Evolutionary conservation across 345 rosid genomes (phyloP).

Genomic region (Noccaea caerulescens): DNA sequence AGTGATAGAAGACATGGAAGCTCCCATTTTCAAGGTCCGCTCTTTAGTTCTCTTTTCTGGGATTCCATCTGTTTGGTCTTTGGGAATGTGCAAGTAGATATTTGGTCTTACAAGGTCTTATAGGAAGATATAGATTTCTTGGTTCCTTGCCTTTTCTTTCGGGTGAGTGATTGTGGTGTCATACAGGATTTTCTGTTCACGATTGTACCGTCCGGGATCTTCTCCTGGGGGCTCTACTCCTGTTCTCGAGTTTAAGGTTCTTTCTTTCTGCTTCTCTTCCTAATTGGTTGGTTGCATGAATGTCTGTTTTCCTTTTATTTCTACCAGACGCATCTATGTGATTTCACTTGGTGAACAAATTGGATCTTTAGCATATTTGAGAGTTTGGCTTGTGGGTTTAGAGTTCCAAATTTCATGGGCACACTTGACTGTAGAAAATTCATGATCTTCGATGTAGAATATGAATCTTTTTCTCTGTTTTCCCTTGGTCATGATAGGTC

Average conservation of each 20-base stretch:
- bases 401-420: neutral
- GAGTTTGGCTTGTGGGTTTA: constrained; percentile 23
- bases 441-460: too few relatives aligned
- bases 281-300: constrained; percentile 36
- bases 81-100: constrained; percentile 36
- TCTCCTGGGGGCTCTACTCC: constrained; percentile 62
- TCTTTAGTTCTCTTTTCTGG: constrained; percentile 4
- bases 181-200: constrained; percentile 61
- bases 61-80: constrained; percentile 5
- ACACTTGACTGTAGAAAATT: neutral
- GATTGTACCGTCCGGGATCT: constrained; percentile 56
- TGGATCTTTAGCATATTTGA: neutral
- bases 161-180: constrained; percentile 76
- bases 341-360: neutral
- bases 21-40: constrained; percentile 70
- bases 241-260: constrained; percentile 67
- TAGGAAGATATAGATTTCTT: constrained; percentile 56
- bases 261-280: constrained; percentile 54
- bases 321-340: neutral
- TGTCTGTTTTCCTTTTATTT: constrained; percentile 14
- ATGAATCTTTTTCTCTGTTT: neutral
- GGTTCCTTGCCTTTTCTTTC: constrained; percentile 55
- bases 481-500: constrained; percentile 6
- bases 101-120: constrained; percentile 37
- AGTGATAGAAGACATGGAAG: constrained; percentile 62